Conservation (phyloP, 805 yeast genomes). For the Yamadazyma insecticola region DNA sequence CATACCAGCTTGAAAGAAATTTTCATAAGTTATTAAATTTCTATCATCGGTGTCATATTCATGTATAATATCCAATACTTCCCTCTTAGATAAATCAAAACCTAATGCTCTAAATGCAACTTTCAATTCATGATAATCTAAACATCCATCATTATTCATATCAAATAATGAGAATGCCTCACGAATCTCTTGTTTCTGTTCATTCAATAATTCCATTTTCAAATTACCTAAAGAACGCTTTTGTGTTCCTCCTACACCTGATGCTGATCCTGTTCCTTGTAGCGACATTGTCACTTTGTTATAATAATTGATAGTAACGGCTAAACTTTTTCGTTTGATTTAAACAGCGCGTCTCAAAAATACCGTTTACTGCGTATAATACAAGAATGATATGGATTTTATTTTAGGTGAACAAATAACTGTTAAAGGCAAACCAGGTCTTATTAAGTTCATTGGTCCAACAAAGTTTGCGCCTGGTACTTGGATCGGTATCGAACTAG, state of each 20-base stretch:
- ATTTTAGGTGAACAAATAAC: too few relatives aligned
- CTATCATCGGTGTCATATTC: conserved; percentile 78
- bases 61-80: conserved; percentile 69
- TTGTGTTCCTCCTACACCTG: conserved; percentile 2
- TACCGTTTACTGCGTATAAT: too few relatives aligned
- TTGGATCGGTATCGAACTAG: conserved; percentile 50
- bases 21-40: conserved; percentile 70
- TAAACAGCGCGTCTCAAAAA: not conserved
- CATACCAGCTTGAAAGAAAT: conserved; percentile 70
- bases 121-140: conserved; percentile 90
- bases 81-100: conserved; percentile 73
- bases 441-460: conserved; percentile 45
- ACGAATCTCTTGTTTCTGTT: conserved; percentile 84
- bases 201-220: conserved; percentile 69
- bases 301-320: conserved; percentile 1
- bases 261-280: conserved; percentile 13
- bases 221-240: conserved; percentile 35
- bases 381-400: too few relatives aligned
- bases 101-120: conserved; percentile 94
- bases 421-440: conserved; percentile 39
- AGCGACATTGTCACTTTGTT: conserved; percentile 4
- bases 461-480: conserved; percentile 56
- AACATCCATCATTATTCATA: conserved; percentile 82
- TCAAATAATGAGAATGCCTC: conserved; percentile 92
- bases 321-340: not conserved